Evolutionary conservation across 2,329 filamentous ascomycete genomes (phyloP).

Genomic region (Ceratocystis papillata): DNA sequence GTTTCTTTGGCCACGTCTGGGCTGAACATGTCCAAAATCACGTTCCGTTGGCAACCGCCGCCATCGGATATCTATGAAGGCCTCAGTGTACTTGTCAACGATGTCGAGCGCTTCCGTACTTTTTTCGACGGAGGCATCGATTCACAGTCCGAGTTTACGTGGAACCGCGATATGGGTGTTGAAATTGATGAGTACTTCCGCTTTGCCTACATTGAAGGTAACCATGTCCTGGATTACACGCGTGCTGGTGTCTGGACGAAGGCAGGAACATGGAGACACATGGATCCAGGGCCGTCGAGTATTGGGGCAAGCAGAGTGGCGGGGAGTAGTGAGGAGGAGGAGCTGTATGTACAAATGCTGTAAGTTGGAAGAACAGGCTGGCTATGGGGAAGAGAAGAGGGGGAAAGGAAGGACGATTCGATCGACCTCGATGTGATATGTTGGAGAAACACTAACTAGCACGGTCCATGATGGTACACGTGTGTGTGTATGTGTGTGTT

Average conservation of each 20-base stretch:
- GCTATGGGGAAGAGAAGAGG: neutral
- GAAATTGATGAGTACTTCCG: constrained; percentile 60
- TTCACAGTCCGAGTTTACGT: constrained; percentile 42
- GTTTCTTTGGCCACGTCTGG: neutral
- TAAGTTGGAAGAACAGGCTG: neutral
- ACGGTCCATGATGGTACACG: neutral
- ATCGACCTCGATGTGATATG: no score
- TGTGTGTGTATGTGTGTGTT: neutral
- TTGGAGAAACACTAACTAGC: neutral
- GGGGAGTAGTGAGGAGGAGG: constrained; percentile 24
- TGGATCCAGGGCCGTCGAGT: constrained; percentile 51
- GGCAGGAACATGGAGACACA: constrained; percentile 54
- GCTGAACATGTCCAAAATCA: constrained; percentile 46
- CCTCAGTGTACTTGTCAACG: constrained; percentile 70
- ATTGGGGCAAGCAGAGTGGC: constrained; percentile 28
- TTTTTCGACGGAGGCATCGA: constrained; percentile 52
- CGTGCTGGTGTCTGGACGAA: constrained; percentile 60
- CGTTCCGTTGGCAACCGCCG: constrained; percentile 44
- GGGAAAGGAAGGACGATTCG: neutral
- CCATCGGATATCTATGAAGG: constrained; percentile 52
- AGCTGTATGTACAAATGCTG: neutral
- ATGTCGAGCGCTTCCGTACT: constrained; percentile 68
- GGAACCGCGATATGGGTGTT: constrained; percentile 41
- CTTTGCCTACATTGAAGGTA: constrained; percentile 63
- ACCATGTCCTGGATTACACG: constrained; percentile 57